Evolutionary conservation across 2,329 filamentous ascomycete species (phyloP).

Genomic region (Ophiosphaerella narmari): DNA sequence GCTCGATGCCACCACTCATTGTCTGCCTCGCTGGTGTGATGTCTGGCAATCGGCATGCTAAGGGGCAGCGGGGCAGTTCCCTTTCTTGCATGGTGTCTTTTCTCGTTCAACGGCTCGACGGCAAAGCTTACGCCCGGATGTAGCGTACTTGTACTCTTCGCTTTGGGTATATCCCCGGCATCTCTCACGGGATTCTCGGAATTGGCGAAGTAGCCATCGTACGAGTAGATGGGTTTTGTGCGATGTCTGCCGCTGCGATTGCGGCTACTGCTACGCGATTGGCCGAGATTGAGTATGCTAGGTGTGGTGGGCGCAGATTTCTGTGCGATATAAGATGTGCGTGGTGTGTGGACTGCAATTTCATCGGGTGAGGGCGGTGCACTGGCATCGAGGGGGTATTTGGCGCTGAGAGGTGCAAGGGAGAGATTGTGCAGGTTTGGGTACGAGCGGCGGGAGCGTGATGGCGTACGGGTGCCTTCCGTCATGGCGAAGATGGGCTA

Average conservation of each 20-base stretch:
- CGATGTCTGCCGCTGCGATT: slow-evolving; percentile 37
- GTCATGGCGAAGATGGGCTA: slow-evolving; percentile 13
- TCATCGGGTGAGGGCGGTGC: slow-evolving; percentile 41
- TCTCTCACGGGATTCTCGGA: slow-evolving; percentile 28
- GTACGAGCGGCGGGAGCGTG: slow-evolving; percentile 57
- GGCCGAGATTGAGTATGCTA: slow-evolving; percentile 52
- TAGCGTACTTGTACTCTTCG: slow-evolving; percentile 53
- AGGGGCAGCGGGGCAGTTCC: slow-evolving; percentile 35
- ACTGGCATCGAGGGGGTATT: slow-evolving; percentile 56
- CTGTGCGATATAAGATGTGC: slow-evolving; percentile 54
- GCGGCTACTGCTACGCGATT: slow-evolving; percentile 36
- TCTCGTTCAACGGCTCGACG: slow-evolving; percentile 13
- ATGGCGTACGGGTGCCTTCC: slow-evolving; percentile 30
- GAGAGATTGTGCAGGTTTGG: slow-evolving; percentile 64
- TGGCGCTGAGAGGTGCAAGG: slow-evolving; percentile 62
- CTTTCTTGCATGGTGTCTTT: slow-evolving; percentile 37
- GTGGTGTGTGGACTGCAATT: slow-evolving; percentile 32
- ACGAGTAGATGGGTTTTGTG: slow-evolving; percentile 37
- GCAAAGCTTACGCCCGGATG: slow-evolving; percentile 36
- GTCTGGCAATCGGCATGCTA: slow-evolving; percentile 26
- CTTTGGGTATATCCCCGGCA: slow-evolving; percentile 48
- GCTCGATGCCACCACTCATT: slow-evolving; percentile 66
- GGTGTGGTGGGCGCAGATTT: slow-evolving; percentile 55
- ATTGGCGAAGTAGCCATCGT: slow-evolving; percentile 40
- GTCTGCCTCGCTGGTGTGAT: slow-evolving; percentile 38